phyloP scores from a whole-genome alignment of 2,329 filamentous ascomycete genomes.

The Fusarium agapanthi region DNA sequence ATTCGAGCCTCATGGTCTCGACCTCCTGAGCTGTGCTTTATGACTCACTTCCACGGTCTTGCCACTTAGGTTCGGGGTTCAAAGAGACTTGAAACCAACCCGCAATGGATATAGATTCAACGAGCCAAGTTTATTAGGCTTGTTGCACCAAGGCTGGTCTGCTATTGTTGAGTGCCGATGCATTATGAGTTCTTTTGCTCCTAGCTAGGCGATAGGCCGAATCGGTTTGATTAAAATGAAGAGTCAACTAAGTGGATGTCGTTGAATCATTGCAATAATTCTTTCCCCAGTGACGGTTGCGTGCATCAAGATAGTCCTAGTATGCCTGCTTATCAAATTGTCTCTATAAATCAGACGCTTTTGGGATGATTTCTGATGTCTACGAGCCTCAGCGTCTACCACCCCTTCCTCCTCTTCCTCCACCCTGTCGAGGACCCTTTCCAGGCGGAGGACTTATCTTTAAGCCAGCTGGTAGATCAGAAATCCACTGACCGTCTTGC shows the following conservation, averaged over 20 bases:
- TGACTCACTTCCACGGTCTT: not conserved
- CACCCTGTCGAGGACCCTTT: constrained; percentile 56
- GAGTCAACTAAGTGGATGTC: not conserved
- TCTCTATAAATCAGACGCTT: not conserved
- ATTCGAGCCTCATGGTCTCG: not conserved
- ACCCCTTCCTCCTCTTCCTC: constrained; percentile 48
- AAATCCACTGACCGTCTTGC: constrained; percentile 72
- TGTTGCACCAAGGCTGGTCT: not conserved
- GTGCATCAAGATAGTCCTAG: not conserved
- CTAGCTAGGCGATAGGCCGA: not conserved
- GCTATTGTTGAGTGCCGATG: not conserved
- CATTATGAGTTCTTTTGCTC: not conserved
- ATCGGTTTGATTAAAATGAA: not conserved
- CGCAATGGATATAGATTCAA: not conserved
- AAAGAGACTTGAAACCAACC: not conserved
- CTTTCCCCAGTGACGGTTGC: not conserved
- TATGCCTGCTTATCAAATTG: not conserved
- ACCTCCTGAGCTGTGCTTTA: not conserved
- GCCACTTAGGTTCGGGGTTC: not conserved
- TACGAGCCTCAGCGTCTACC: constrained; percentile 26
- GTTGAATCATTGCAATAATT: not conserved
- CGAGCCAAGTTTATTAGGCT: not conserved
- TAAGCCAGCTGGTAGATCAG: constrained; percentile 71
- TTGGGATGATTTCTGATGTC: not conserved
- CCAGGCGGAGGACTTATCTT: constrained; percentile 58